Base-by-base conservation (phyloP, 2,329 filamentous ascomycete genomes). In the Fusarium sterilihyphosum region DNA sequence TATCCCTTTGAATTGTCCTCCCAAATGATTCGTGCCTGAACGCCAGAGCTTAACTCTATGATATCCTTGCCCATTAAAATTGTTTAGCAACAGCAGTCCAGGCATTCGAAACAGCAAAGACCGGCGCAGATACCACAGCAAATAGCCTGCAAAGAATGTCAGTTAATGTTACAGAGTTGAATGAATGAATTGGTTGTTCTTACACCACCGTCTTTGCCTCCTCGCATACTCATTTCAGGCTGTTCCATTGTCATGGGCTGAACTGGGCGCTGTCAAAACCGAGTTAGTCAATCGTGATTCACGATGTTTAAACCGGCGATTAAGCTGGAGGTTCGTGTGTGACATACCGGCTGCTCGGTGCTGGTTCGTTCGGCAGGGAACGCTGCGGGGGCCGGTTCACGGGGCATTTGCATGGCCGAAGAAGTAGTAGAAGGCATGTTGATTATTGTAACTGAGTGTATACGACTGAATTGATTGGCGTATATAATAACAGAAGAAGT, bases 91-190 rank as follows among this genome's bases (percentile, higher is more conserved):
- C 78, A 80, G 67, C 78, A 80, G 62, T 80, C 79, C 31, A 80
- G 60, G 49, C 80, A 84, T 73, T 84, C 82, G 63, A 83, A 84
- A 73, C 83, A 84, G 73, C 81, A 82, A 8, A 84, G 77, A 29
- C 83, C 83, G 11, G 83, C 82, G 64, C 83, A 84, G 58, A 84
- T 77, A 35, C 83, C 83, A 63, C 83, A 84, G 78, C 83, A 84
- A 54, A 84, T 74, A 20, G 82, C 83, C 83, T 84, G 49, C 14
- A 17, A 50, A 52, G 3, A 37, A n/a, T 43, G 33, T 70, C 29
- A 70, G 65, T 56, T n/a, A 22, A 11, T n/a, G 22, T 5, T 33
- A 22, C 24, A 10, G 38, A 37, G 50, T 20, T 8, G 16, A 41
- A 26, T 16, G n/a, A n/a, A 6, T n/a, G n/a, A n/a, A 6, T 26